Evolutionary conservation across 352 stramenopile species (phyloP), one percentile per base, ranked within the genome.

Genomic region (Phytophthora colocasiae): DNA sequence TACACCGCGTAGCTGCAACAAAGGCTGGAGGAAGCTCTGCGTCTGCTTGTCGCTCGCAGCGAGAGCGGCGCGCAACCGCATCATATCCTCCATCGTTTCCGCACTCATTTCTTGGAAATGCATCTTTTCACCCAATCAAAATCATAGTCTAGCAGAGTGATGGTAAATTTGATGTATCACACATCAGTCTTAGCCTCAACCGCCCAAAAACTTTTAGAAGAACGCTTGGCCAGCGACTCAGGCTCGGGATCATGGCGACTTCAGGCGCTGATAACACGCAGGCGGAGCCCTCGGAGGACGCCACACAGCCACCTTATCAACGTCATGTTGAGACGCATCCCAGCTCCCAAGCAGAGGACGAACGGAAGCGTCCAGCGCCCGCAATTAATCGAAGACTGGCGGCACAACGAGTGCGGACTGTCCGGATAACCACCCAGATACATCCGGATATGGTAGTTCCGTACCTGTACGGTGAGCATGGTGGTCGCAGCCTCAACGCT

Each of bases 1-100:
- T 39, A 93, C 83, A 6, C 85, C 75, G 6, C 66, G 70, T 11
- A 92, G 61, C 29, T 71, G 67, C 27, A 96, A 64, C 40, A 96
- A 66, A 4, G 85, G 83, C 4, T 68, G 66, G 15, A 96, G 50
- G 19, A 93, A 78, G 34, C 55, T 51, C 52, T 83, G 74, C 19
- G 85, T 94, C 61, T 81, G 51, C 36, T 79, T 72, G 66, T 91
- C 80, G 24, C 67, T 74, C 6, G 55, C 39, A 9, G 61, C 48
- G 9, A 96, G 80, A 61, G 58, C 78, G 0, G 46, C 38, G 36
- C 74, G 75, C 53, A 96, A 68, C 14, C 47, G 65, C 58, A 58
- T 62, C 51, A 82, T 47, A 31, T 90, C 77, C 12, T 67, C 58
- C 5, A 34, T 24, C 9, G 10, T 50, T 36, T 36, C 31, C 31